phyloP scores from a whole-genome alignment of 1,139 yeast species.

The Zygosaccharomyces sapae region DNA sequence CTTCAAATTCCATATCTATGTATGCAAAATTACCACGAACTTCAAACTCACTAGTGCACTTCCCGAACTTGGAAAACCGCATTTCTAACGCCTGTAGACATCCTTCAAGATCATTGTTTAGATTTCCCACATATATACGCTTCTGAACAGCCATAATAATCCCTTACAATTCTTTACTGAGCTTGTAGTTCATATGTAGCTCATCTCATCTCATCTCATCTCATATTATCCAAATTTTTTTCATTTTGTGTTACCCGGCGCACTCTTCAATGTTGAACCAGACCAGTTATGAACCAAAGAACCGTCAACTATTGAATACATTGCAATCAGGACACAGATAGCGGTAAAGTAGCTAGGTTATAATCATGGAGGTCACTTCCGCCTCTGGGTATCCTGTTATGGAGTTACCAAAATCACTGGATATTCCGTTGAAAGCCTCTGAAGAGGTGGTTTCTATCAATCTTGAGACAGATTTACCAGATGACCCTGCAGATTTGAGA shows the following conservation, averaged over 20 bases:
- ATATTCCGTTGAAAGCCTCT: constrained; percentile 61
- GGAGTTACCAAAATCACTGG: constrained; percentile 41
- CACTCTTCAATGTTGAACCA: not conserved
- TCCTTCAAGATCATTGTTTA: constrained; percentile 39
- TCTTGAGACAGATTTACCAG: constrained; percentile 71
- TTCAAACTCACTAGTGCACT: constrained; percentile 37
- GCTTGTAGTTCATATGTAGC: not conserved
- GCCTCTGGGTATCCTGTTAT: constrained; percentile 34
- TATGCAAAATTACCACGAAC: constrained; percentile 61
- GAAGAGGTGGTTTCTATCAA: constrained; percentile 72
- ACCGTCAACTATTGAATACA: not conserved
- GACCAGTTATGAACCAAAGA: not conserved
- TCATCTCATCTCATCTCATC: constrained; percentile 11
- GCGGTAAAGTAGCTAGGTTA: not conserved
- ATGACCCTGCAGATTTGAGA: constrained; percentile 79
- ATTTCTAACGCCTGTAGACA: constrained; percentile 37
- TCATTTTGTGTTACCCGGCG: constrained; percentile 1
- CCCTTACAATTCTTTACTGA: no score
- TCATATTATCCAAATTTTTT: not conserved
- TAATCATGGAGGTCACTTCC: constrained; percentile 8
- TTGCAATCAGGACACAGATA: not conserved
- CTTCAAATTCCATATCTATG: constrained; percentile 52
- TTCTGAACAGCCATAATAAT: constrained; percentile 19
- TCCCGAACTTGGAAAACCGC: constrained; percentile 51
- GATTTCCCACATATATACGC: constrained; percentile 51